Evolutionary conservation across 1,284 basidiomycete species (phyloP).

Genomic region (Neonothopanus nambi): DNA sequence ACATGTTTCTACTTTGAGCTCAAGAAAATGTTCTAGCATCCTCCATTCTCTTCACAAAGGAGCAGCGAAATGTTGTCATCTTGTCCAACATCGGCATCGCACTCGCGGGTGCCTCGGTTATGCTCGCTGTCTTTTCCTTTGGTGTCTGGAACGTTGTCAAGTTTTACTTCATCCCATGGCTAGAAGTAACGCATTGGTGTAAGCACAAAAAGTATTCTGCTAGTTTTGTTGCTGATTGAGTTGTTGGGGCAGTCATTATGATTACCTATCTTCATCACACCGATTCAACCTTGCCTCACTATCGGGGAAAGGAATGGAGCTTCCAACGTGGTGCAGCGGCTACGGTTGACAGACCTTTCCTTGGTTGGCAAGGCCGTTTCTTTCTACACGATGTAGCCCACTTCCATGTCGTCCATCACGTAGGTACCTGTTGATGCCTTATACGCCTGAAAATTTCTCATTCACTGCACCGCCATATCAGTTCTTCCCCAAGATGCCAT

Average conservation of each 20-base stretch:
- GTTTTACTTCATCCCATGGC: conserved; percentile 60
- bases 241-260: conserved; percentile 23
- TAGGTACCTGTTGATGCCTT: not conserved
- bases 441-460: not conserved
- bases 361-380: conserved; percentile 47
- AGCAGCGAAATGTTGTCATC: conserved; percentile 11
- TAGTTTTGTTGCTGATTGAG: too few species aligned
- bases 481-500: conserved; percentile 15
- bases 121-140: conserved; percentile 21
- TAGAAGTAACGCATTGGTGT: conserved; percentile 60
- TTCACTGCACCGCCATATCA: not conserved
- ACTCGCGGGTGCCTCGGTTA: not conserved
- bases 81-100: conserved; percentile 12
- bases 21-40: conserved; percentile 6
- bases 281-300: conserved; percentile 30
- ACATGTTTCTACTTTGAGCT: too few species aligned
- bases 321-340: conserved; percentile 64
- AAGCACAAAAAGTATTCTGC: too few species aligned
- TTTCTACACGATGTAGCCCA: conserved; percentile 25
- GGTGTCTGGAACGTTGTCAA: conserved; percentile 46
- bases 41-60: conserved; percentile 9
- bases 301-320: conserved; percentile 47
- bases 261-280: conserved; percentile 32
- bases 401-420: conserved; percentile 11
- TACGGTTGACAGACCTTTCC: conserved; percentile 58